phyloP scores from a whole-genome alignment of 768 basidiomycete species.

The Crassisporium funariophilum region DNA sequence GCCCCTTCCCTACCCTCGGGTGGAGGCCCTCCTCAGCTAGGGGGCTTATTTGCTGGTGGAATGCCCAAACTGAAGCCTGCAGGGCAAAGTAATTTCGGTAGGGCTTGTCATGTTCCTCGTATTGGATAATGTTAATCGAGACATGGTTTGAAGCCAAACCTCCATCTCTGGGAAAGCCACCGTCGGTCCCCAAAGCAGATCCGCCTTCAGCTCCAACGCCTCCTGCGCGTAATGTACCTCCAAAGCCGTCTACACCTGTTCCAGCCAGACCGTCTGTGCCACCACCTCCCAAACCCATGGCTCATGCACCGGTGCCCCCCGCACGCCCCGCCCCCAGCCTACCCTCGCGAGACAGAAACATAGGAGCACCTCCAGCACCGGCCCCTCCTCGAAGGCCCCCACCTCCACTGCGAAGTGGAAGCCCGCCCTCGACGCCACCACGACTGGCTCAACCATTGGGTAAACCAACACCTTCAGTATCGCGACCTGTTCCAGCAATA shows the following conservation, averaged over 20 bases:
- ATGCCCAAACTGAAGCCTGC: conserved; percentile 88
- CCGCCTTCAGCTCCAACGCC: conserved; percentile 31
- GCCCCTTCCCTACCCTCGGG: conserved; percentile 24
- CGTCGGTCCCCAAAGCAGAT: conserved; percentile 58
- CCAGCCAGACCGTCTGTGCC: conserved; percentile 32
- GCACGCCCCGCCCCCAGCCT: conserved; percentile 35
- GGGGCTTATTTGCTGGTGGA: conserved; percentile 85
- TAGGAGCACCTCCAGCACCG: conserved; percentile 29
- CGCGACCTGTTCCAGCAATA: conserved; percentile 31
- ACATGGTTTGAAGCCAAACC: conserved; percentile 52
- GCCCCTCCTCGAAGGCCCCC: conserved; percentile 44
- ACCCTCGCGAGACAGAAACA: conserved; percentile 41
- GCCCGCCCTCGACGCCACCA: conserved; percentile 35
- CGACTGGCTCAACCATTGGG: conserved; percentile 43
- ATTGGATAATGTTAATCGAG: conserved; percentile 5
- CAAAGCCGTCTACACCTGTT: conserved; percentile 32
- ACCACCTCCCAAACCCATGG: conserved; percentile 35
- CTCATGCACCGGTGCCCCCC: conserved; percentile 31
- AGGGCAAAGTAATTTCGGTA: conserved; percentile 62
- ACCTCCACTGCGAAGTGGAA: conserved; percentile 34
- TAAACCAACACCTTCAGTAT: conserved; percentile 25
- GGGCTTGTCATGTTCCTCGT: conserved; percentile 18
- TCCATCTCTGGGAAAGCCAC: conserved; percentile 65
- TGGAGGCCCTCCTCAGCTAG: conserved; percentile 74
- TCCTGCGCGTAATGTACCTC: conserved; percentile 36